A percentile compares a stretch with the other conserved stretches of the same genome.
phyloP scores from a whole-genome alignment of 2,329 filamentous ascomycete species.

The Pseudodiploospora longispora region DNA sequence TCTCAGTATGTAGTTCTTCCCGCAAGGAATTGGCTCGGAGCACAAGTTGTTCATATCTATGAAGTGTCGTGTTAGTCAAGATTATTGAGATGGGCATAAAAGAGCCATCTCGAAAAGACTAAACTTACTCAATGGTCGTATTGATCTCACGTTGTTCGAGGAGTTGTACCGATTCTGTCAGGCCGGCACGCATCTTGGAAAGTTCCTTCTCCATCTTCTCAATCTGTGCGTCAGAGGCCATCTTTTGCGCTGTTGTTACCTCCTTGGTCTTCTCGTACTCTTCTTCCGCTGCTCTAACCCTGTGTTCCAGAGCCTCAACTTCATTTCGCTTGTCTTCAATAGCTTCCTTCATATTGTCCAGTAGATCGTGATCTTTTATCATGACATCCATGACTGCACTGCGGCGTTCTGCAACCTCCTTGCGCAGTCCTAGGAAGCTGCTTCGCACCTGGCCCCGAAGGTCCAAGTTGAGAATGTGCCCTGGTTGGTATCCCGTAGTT shows the following conservation, averaged over 20 bases:
- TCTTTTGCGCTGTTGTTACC: slow-evolving; percentile 74
- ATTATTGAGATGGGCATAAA: not conserved
- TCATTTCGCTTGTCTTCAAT: slow-evolving; percentile 93
- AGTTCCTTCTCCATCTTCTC: slow-evolving; percentile 98
- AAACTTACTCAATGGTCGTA: slow-evolving; percentile 80
- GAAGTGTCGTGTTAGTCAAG: slow-evolving; percentile 1
- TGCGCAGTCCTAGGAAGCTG: slow-evolving; percentile 68
- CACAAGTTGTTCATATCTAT: slow-evolving; percentile 84
- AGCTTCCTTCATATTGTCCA: slow-evolving; percentile 92
- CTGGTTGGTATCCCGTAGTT: slow-evolving; percentile 80
- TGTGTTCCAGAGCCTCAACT: slow-evolving; percentile 84
- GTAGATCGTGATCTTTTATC: slow-evolving; percentile 87
- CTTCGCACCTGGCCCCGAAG: slow-evolving; percentile 75
- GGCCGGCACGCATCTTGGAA: slow-evolving; percentile 77
- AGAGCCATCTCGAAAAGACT: not conserved
- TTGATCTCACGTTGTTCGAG: slow-evolving; percentile 96
- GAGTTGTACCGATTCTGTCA: slow-evolving; percentile 80
- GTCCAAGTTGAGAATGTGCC: slow-evolving; percentile 82
- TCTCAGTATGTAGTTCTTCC: slow-evolving; percentile 96
- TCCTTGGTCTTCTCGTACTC: slow-evolving; percentile 94
- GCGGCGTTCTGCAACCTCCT: slow-evolving; percentile 85
- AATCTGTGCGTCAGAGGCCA: slow-evolving; percentile 85
- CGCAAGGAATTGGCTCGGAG: slow-evolving; percentile 73
- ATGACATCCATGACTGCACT: slow-evolving; percentile 78
- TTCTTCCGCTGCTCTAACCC: slow-evolving; percentile 79